Evolutionary conservation across 169 alveolate species (phyloP).

Genomic region (Hepatocystis sp.): DNA sequence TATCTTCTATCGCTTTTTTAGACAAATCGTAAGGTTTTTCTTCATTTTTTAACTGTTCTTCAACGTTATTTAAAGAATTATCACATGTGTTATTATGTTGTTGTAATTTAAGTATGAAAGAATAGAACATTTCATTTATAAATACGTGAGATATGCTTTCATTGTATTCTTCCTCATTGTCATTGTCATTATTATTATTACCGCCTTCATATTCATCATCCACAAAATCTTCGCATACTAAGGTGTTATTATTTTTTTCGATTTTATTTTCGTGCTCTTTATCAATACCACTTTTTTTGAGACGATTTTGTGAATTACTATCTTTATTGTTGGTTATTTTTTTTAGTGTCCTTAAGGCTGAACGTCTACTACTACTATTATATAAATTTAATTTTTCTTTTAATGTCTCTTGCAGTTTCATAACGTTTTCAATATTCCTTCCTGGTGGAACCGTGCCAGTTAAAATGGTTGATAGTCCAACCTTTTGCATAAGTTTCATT

Average conservation of each 20-base stretch:
- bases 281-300: not conserved
- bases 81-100: slow-evolving; percentile 23
- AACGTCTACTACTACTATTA: too few species aligned
- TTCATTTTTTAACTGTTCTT: slow-evolving; percentile 38
- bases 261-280: not conserved
- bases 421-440: slow-evolving; percentile 65
- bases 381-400: slow-evolving; percentile 45
- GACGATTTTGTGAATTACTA: too few species aligned
- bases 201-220: slow-evolving; percentile 6
- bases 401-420: slow-evolving; percentile 54
- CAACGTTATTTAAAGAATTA: slow-evolving; percentile 24
- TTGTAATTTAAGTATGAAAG: slow-evolving; percentile 39
- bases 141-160: slow-evolving; percentile 70
- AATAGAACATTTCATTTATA: slow-evolving; percentile 74
- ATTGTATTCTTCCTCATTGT: slow-evolving; percentile 30
- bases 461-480: slow-evolving; percentile 53
- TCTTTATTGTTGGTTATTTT: too few species aligned
- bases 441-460: slow-evolving; percentile 76
- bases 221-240: not conserved
- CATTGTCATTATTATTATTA: slow-evolving; percentile 11
- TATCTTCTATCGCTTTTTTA: slow-evolving; percentile 61
- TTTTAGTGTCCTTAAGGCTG: too few species aligned
- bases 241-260: not conserved
- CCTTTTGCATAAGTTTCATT: slow-evolving; percentile 76
- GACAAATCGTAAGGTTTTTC: slow-evolving; percentile 60